phyloP scores from a whole-genome alignment of 1,284 basidiomycete genomes.

The Fomitopsis betulina region DNA sequence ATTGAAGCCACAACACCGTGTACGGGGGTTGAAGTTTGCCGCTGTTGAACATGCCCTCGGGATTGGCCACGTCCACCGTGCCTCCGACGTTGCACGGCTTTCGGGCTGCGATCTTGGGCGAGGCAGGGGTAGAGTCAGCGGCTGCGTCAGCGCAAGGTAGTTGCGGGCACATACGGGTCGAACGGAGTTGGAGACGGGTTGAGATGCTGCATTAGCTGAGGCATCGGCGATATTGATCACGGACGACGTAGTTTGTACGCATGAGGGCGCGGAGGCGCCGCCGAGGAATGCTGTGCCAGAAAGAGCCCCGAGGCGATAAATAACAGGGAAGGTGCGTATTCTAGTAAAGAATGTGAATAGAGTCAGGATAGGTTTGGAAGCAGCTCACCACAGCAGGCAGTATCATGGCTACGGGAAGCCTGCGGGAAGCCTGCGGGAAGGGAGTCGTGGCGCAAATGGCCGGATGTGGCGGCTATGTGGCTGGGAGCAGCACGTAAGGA shows the following conservation, averaged over 20 bases:
- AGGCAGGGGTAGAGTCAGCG: background rate
- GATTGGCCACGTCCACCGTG: background rate
- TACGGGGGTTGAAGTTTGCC: background rate
- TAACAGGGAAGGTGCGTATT: conserved; percentile 1
- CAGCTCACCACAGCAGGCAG: background rate
- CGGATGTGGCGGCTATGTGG: background rate
- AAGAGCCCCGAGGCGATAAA: conserved; percentile 2
- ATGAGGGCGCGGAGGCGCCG: background rate
- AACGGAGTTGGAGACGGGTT: background rate
- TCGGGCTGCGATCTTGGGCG: background rate
- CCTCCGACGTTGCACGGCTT: background rate
- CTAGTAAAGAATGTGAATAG: background rate
- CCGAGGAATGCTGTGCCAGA: conserved; percentile 5
- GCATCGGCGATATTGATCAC: background rate
- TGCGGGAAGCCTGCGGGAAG: background rate
- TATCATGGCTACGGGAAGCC: background rate
- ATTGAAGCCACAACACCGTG: background rate
- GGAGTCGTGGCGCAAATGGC: background rate
- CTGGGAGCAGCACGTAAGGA: background rate
- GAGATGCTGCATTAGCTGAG: background rate
- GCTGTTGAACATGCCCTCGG: background rate
- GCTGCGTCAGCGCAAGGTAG: background rate
- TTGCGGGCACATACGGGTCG: background rate
- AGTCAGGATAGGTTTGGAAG: background rate
- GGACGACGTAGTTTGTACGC: background rate